A percentile compares a stretch with the other conserved stretches of the same genome.
These are phyloP conservation scores for Sarocladium brachiariae DNA, from an alignment of 2,329 filamentous ascomycete genomes.

Conservation along the genomic window DNA sequence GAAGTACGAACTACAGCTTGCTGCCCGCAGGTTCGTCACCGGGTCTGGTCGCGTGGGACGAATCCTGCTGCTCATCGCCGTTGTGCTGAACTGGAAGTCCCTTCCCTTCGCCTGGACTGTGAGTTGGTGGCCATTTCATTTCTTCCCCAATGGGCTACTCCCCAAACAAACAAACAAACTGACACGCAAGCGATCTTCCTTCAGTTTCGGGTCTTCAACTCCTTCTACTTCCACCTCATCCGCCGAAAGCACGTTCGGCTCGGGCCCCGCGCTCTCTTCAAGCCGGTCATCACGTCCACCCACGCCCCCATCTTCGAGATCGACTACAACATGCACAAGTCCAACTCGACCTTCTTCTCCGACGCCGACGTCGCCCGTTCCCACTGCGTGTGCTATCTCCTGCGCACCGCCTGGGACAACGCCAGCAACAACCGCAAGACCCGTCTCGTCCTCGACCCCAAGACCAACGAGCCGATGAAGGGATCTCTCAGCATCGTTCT, in stretches of 20 bases:
- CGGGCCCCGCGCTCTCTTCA: constrained; percentile 62
- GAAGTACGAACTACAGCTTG: constrained; percentile 33
- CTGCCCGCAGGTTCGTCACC: constrained; percentile 39
- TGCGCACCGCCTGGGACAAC: constrained; percentile 50
- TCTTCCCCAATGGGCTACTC: too few relatives aligned
- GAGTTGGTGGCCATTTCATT: too few relatives aligned
- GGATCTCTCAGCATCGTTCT: constrained; percentile 58
- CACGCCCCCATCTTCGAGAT: constrained; percentile 68
- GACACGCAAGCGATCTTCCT: constrained; percentile 4
- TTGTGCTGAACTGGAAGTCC: constrained; percentile 64
- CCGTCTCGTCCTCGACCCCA: constrained; percentile 43
- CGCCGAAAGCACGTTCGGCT: constrained; percentile 41
- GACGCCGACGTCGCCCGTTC: constrained; percentile 80
- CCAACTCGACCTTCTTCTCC: constrained; percentile 78
- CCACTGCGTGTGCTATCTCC: constrained; percentile 66
- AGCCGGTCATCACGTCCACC: constrained; percentile 59
- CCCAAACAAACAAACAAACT: not conserved
- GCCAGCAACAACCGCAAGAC: constrained; percentile 42
- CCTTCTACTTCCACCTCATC: constrained; percentile 47
- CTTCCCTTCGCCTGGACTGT: constrained; percentile 72
- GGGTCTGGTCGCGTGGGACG: constrained; percentile 48
- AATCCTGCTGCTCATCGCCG: constrained; percentile 46
- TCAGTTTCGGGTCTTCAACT: constrained; percentile 52
- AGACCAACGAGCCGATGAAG: constrained; percentile 39
- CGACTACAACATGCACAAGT: constrained; percentile 82